These are phyloP conservation scores for Suillus placidus DNA, from an alignment of 768 basidiomycete species.

Conservation along the genomic window DNA sequence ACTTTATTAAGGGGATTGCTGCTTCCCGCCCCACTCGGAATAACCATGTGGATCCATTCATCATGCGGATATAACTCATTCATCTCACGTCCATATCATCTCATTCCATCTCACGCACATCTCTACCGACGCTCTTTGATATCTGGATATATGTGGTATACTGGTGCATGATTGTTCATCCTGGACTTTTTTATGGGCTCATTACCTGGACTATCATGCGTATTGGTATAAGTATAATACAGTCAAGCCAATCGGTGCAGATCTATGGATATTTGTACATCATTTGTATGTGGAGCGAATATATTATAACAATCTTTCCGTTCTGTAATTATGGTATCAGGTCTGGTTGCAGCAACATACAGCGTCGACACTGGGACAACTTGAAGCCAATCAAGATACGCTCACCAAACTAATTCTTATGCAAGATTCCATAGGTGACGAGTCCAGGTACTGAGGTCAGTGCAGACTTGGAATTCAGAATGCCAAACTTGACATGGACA, in stretches of 20 bases:
- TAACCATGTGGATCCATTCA: constrained; percentile 5
- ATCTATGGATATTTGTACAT: background rate
- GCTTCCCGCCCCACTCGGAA: background rate
- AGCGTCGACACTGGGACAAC: too few relatives aligned
- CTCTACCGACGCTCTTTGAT: background rate
- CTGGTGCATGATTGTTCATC: background rate
- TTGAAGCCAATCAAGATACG: too few relatives aligned
- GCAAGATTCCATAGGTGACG: too few relatives aligned
- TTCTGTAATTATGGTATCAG: background rate
- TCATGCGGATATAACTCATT: background rate
- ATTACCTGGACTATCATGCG: background rate
- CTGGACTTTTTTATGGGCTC: constrained; percentile 1
- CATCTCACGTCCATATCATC: constrained; percentile 2
- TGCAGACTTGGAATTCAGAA: too few relatives aligned
- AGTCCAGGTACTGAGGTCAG: too few relatives aligned
- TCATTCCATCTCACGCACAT: background rate
- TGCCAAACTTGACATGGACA: too few relatives aligned
- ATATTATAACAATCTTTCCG: background rate
- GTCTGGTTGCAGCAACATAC: background rate
- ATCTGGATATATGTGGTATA: background rate
- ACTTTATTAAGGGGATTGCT: background rate
- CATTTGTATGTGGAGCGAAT: background rate
- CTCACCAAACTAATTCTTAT: too few relatives aligned
- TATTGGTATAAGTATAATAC: background rate
- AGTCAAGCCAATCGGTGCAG: background rate